A percentile compares a stretch with the other conserved stretches of the same genome.
These are phyloP conservation scores for Collariella sp. DNA, from an alignment of 495 filamentous ascomycete species.

Conservation along the genomic window DNA sequence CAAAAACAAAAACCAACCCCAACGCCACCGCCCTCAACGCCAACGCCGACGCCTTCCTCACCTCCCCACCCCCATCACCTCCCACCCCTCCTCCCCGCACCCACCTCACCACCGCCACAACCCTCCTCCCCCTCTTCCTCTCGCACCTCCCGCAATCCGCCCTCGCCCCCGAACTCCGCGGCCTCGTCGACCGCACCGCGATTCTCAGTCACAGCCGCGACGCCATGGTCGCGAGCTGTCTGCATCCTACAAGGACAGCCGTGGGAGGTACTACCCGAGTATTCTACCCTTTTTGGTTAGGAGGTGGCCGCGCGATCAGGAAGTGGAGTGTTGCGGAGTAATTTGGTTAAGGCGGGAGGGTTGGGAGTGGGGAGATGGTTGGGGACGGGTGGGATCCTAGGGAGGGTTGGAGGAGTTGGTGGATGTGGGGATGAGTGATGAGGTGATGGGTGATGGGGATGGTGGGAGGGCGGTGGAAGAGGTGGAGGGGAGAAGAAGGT, in stretches of 20 bases:
- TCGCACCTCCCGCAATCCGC: constrained; percentile 50
- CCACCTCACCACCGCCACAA: constrained; percentile 40
- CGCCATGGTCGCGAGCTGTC: constrained; percentile 67
- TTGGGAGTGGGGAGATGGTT: constrained; percentile 32
- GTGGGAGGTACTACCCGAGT: constrained; percentile 52
- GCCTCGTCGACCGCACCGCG: constrained; percentile 67
- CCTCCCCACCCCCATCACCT: constrained; percentile 36
- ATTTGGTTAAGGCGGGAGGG: constrained; percentile 32
- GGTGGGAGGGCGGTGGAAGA: constrained; percentile 10
- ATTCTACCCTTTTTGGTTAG: constrained; percentile 68
- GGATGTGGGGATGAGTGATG: constrained; percentile 1
- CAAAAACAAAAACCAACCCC: constrained; percentile 18
- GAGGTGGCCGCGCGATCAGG: constrained; percentile 48
- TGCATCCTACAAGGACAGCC: constrained; percentile 61
- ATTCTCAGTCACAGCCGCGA: constrained; percentile 56
- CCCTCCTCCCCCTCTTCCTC: constrained; percentile 55
- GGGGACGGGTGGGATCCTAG: constrained; percentile 25
- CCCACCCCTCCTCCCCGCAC: constrained; percentile 27
- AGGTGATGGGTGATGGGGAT: constrained; percentile 10
- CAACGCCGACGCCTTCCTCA: constrained; percentile 36
- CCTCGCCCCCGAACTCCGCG: constrained; percentile 54
- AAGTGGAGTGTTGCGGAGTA: constrained; percentile 59
- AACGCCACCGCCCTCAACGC: constrained; percentile 26
- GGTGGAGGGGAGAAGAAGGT: constrained; percentile 14
- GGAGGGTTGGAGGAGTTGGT: constrained; percentile 7